These are phyloP conservation scores for Chytriomyces hyalinus DNA, from an alignment of 192 early-diverging fungal genomes.

Conservation along the genomic window DNA sequence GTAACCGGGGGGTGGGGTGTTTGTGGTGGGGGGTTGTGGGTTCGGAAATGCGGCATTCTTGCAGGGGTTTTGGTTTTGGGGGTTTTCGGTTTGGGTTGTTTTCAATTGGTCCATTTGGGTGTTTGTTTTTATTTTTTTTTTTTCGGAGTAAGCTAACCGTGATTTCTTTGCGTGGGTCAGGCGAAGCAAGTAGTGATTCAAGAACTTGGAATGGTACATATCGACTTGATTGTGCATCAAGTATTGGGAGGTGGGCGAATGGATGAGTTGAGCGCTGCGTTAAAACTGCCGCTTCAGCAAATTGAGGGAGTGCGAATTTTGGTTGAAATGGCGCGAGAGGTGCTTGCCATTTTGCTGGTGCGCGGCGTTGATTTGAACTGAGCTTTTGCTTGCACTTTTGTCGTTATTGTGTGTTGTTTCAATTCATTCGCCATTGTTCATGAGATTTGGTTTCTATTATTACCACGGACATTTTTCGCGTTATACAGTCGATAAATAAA, in stretches of 20 bases:
- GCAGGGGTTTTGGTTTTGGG: too few relatives aligned
- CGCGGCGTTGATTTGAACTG: conserved; percentile 3
- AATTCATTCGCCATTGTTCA: not conserved
- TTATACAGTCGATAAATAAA: not conserved
- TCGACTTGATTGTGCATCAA: not conserved
- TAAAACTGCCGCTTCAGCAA: not conserved
- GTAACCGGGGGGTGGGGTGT: too few relatives aligned
- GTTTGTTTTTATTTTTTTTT: not conserved
- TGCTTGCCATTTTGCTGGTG: conserved; percentile 9
- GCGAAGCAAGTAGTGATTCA: not conserved
- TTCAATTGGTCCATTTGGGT: too few relatives aligned
- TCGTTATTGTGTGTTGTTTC: not conserved
- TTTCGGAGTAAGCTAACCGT: not conserved
- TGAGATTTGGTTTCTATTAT: not conserved
- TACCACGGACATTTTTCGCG: not conserved
- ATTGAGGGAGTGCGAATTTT: not conserved
- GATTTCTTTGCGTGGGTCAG: not conserved
- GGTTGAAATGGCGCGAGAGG: conserved; percentile 2
- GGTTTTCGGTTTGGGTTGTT: too few relatives aligned
- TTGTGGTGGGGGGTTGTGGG: too few relatives aligned
- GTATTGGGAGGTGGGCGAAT: not conserved
- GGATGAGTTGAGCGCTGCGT: not conserved
- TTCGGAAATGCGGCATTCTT: too few relatives aligned
- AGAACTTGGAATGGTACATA: not conserved
- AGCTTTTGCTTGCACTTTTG: not conserved